Conservation (phyloP, 805 yeast species). For the Yamadazyma akitaensis region DNA sequence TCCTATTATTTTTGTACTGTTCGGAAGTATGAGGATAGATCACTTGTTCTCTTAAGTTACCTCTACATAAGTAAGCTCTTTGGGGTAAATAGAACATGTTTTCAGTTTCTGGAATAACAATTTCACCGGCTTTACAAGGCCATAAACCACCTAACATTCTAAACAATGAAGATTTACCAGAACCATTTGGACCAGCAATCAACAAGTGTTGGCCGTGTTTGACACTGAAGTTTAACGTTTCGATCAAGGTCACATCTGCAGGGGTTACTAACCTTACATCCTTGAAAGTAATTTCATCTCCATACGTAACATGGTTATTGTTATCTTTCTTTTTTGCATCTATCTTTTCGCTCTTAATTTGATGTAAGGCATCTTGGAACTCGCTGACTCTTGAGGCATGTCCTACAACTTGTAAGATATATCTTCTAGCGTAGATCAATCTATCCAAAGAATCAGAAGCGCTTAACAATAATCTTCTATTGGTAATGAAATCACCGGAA, state of each 20-base stretch:
- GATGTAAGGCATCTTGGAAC: conserved; percentile 61
- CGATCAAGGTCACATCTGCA: conserved; percentile 67
- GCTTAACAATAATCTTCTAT: conserved; percentile 75
- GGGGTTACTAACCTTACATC: conserved; percentile 85
- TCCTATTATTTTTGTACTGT: conserved; percentile 41
- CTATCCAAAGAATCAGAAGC: conserved; percentile 89
- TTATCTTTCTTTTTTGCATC: neutral
- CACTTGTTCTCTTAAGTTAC: conserved; percentile 80
- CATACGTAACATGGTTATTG: conserved; percentile 25
- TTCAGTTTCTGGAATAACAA: conserved; percentile 61
- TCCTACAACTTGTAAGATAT: conserved; percentile 78
- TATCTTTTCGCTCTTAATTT: conserved; percentile 31
- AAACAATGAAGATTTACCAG: conserved; percentile 91
- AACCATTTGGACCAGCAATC: conserved; percentile 94
- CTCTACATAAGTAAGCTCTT: conserved; percentile 80
- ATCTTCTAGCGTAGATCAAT: conserved; percentile 79
- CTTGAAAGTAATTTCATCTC: conserved; percentile 64
- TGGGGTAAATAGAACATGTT: conserved; percentile 89
- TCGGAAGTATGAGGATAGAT: conserved; percentile 78
- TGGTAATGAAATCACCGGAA: conserved; percentile 85
- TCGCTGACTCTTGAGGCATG: conserved; percentile 72
- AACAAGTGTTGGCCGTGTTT: conserved; percentile 80
- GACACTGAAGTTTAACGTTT: conserved; percentile 64
- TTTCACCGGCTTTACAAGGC: conserved; percentile 65
- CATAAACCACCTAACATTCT: conserved; percentile 90